Percentiles rank a stretch among this genome's conserved stretches.
Conservation (phyloP, 129 eudicot genomes). For the Cynara cardunculus region DNA sequence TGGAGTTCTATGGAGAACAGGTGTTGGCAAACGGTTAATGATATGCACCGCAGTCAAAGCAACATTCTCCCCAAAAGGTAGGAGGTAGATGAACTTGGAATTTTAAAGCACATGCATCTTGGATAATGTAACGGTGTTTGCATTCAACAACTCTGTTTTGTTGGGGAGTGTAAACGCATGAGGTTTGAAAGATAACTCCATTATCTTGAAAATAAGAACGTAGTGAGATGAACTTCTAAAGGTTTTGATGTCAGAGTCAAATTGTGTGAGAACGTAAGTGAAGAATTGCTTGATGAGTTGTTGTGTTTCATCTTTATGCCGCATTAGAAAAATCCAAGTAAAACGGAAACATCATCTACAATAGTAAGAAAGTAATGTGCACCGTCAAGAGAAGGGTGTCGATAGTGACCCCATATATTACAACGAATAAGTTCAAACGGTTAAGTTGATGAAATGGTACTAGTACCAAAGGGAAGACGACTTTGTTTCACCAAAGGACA, state of each 20-base stretch:
- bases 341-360: background rate
- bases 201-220: background rate
- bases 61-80: background rate
- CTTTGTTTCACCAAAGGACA: background rate
- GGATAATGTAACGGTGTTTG: background rate
- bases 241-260: background rate
- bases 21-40: background rate
- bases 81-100: conserved; percentile 5
- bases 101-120: background rate
- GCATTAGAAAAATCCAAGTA: background rate
- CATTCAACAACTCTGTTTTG: background rate
- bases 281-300: background rate
- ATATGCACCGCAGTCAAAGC: background rate
- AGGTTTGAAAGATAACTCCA: conserved; percentile 1
- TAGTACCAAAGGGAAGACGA: background rate
- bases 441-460: background rate
- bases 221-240: background rate
- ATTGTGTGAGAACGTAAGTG: background rate
- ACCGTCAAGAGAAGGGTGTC: background rate
- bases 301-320: background rate
- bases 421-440: background rate
- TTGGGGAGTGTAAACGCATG: conserved; percentile 3
- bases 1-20: background rate
- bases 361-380: background rate
- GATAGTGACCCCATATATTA: background rate